Conservation (phyloP, 345 rosid genomes). For the Cardamine occulta region DNA sequence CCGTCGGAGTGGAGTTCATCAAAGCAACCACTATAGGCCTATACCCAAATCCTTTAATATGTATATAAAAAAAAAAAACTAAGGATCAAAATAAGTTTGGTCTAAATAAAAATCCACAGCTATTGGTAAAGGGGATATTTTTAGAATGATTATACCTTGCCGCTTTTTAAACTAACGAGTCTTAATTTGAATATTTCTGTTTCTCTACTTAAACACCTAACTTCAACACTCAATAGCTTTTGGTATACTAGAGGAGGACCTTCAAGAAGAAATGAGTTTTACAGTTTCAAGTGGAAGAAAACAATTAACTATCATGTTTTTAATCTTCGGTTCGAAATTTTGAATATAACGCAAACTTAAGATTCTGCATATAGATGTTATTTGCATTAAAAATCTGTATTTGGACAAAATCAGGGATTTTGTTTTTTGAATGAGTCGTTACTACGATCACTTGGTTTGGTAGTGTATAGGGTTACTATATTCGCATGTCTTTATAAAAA, state of each 20-base stretch:
- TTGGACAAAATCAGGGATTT: background rate
- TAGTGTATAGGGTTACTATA: slow-evolving; percentile 17
- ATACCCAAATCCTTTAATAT: slow-evolving; percentile 25
- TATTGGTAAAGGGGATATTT: background rate
- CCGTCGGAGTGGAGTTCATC: slow-evolving; percentile 40
- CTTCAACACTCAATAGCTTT: too few relatives aligned
- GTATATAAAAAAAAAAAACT: background rate
- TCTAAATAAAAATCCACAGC: background rate
- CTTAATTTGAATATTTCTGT: too few relatives aligned
- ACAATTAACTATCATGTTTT: background rate
- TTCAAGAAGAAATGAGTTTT: background rate
- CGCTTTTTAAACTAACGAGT: background rate
- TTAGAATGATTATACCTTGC: background rate
- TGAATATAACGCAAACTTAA: background rate
- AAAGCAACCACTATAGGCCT: slow-evolving; percentile 42
- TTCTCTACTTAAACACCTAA: too few relatives aligned
- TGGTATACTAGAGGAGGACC: too few relatives aligned
- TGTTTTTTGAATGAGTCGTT: background rate
- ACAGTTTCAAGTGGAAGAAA: background rate
- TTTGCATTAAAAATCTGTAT: background rate
- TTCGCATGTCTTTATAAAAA: background rate
- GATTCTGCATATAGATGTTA: background rate
- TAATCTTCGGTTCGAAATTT: background rate
- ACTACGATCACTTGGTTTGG: slow-evolving; percentile 6
- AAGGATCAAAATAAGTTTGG: slow-evolving; percentile 3